phyloP scores from a whole-genome alignment of 192 early-diverging fungal species.

The Diversispora eburnea region DNA sequence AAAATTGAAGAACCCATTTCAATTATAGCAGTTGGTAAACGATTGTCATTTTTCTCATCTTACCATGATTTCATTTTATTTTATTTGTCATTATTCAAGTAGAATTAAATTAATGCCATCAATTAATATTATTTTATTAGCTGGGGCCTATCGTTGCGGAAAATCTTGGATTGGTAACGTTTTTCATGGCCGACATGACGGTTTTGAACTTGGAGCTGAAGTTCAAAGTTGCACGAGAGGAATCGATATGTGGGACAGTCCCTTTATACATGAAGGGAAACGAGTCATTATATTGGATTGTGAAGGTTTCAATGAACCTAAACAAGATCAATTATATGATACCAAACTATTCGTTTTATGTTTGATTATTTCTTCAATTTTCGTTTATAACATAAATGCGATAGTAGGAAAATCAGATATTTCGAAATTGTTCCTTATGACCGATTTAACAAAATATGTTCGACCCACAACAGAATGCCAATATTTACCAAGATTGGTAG shows the following conservation, averaged over 20 bases:
- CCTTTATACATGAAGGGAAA: slow-evolving; percentile 14
- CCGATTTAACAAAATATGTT: slow-evolving; percentile 21
- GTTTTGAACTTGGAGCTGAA: slow-evolving; percentile 16
- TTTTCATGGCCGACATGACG: slow-evolving; percentile 23
- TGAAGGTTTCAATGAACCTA: slow-evolving; percentile 24
- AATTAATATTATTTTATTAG: background rate
- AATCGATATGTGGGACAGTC: slow-evolving; percentile 26
- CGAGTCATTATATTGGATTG: slow-evolving; percentile 12
- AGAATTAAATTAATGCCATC: background rate
- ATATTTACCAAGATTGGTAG: slow-evolving; percentile 14
- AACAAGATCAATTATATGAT: slow-evolving; percentile 18
- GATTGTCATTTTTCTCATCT: background rate
- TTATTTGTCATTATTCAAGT: background rate
- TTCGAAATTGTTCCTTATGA: slow-evolving; percentile 24
- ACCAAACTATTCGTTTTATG: slow-evolving; percentile 27
- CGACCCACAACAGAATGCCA: slow-evolving; percentile 6
- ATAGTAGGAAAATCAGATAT: slow-evolving; percentile 19
- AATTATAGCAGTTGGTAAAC: slow-evolving; percentile 13
- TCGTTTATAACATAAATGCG: slow-evolving; percentile 27
- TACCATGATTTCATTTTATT: background rate
- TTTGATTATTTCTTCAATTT: slow-evolving; percentile 19
- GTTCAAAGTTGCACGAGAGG: slow-evolving; percentile 18
- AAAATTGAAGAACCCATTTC: slow-evolving; percentile 11
- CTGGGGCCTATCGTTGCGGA: slow-evolving; percentile 23
- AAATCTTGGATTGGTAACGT: slow-evolving; percentile 26